Conservation (phyloP, 176 grass and related monocot genomes). For the Eremochloa ophiuroides region DNA sequence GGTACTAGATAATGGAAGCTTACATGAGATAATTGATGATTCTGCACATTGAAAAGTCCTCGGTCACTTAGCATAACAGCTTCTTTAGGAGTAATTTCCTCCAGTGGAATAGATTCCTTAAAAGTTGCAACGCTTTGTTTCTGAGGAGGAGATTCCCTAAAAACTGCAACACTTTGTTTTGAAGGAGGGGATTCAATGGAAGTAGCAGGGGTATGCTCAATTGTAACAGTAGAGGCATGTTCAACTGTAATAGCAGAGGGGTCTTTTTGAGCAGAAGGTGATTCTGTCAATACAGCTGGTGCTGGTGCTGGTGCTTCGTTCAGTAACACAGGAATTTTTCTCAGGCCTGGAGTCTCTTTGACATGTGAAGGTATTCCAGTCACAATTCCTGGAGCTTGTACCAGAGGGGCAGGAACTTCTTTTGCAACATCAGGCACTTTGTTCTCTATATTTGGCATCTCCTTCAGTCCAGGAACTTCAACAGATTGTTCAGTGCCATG, state of each 20-base stretch:
- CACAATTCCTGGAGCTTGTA: slow-evolving; percentile 32
- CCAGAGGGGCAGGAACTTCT: slow-evolving; percentile 25
- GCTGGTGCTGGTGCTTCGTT: slow-evolving; percentile 39
- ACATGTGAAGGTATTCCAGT: slow-evolving; percentile 19
- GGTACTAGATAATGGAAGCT: slow-evolving; percentile 22
- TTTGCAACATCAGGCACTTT: slow-evolving; percentile 29
- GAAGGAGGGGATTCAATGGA: slow-evolving; percentile 29
- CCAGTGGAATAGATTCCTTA: slow-evolving; percentile 31
- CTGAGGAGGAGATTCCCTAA: slow-evolving; percentile 38
- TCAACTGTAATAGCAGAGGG: slow-evolving; percentile 14
- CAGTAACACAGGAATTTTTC: slow-evolving; percentile 30
- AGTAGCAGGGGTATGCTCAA: slow-evolving; percentile 22
- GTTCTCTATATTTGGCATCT: slow-evolving; percentile 26
- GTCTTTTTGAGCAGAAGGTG: slow-evolving; percentile 26
- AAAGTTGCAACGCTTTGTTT: slow-evolving; percentile 43
- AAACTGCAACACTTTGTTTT: slow-evolving; percentile 37
- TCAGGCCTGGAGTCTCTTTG: slow-evolving; percentile 19
- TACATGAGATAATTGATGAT: slow-evolving; percentile 79
- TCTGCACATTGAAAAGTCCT: slow-evolving; percentile 52
- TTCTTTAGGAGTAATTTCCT: slow-evolving; percentile 34
- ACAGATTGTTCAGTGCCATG: slow-evolving; percentile 22
- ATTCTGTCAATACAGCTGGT: slow-evolving; percentile 46
- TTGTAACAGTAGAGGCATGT: slow-evolving; percentile 14
- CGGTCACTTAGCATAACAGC: slow-evolving; percentile 39
- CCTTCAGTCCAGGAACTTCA: slow-evolving; percentile 36